Evolutionary conservation across 805 yeast genomes (phyloP).

Genomic region (Zygoascus bituminiphila): DNA sequence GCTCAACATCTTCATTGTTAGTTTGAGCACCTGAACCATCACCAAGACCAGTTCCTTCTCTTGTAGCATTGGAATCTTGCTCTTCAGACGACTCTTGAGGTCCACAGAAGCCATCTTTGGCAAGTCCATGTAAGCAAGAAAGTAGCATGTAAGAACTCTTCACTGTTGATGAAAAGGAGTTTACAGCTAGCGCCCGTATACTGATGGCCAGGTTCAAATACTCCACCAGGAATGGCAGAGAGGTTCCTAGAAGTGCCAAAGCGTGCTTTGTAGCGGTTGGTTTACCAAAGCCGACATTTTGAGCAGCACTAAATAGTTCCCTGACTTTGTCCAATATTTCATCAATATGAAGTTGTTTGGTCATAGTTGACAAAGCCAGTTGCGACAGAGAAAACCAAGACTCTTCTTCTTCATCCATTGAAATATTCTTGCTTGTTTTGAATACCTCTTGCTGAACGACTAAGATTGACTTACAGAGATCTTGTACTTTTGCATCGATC

Average conservation of each 20-base stretch:
- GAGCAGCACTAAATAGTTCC: slow-evolving; percentile 30
- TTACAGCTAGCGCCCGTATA: slow-evolving; percentile 38
- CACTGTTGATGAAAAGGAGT: slow-evolving; percentile 45
- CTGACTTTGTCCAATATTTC: slow-evolving; percentile 33
- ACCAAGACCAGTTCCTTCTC: slow-evolving; percentile 88
- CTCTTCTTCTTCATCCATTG: slow-evolving; percentile 44
- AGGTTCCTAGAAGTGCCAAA: slow-evolving; percentile 37
- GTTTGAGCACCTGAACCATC: slow-evolving; percentile 85
- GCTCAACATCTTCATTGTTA: slow-evolving; percentile 76
- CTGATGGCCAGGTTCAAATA: slow-evolving; percentile 44
- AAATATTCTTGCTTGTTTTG: slow-evolving; percentile 29
- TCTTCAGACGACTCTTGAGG: slow-evolving; percentile 72
- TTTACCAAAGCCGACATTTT: slow-evolving; percentile 13
- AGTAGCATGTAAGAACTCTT: slow-evolving; percentile 56
- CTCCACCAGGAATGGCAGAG: slow-evolving; percentile 55
- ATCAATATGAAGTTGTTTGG: slow-evolving; percentile 37
- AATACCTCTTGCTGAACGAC: slow-evolving; percentile 53
- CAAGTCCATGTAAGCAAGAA: slow-evolving; percentile 47
- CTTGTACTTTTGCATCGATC: not conserved
- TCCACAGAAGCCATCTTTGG: slow-evolving; percentile 83
- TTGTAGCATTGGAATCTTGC: slow-evolving; percentile 50
- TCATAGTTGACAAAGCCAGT: slow-evolving; percentile 34
- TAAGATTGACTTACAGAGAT: slow-evolving; percentile 48
- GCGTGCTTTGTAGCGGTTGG: slow-evolving; percentile 32
- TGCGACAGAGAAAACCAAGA: slow-evolving; percentile 58